Base-by-base conservation (phyloP, 2,329 filamentous ascomycete genomes). In the Aspergillus cejpii region DNA sequence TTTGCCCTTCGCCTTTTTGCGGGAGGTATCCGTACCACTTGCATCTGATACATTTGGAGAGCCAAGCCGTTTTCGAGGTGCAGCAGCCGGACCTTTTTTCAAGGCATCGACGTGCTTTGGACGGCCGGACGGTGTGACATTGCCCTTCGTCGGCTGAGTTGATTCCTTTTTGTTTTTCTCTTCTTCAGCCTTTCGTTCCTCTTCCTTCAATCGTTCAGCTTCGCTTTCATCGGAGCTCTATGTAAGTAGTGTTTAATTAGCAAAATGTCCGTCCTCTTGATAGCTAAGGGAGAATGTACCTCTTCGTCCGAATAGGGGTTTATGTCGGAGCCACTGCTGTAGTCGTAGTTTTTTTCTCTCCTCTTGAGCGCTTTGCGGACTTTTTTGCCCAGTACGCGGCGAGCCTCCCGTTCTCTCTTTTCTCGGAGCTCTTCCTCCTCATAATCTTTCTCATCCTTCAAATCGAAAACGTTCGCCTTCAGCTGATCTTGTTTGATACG, bases 31-130 rank as follows among this genome's bases (percentile, higher is more conserved):
- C 56, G 90, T 94, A 42, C 88, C 91, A 63, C 88, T 94, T 7
- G 88, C 88, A 63, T 97, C 91, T 1, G 89, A 96, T 24, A 86
- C 76, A 52, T 90, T 85, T 2, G 90, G 88, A 12, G 89, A 95
- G 14, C 89, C 88, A 24, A 87, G 78, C 23, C 91, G 83, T 71
- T 96, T 96, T 41, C 91, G 77, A 24, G 74, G 76, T 59, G 80
- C 80, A 5, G 69, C 59, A 8, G 73, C 65, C 24, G 77, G 60
- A 3, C 63, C 60, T 51, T 75, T 76, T 58, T 77, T 78, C 43
- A 72, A 56, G 12, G 74, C 58, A 55, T 80, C 75, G 3, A 60
- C 64, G 51, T 74, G 70, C 53, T 79, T 79, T 31, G 70, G 74
- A 24, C 76, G 74, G 28, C 78, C 78, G 24, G 76, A 81, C 1